Percentiles rank a stretch among this genome's conserved stretches.
phyloP scores from a whole-genome alignment of 176 grass and related monocot species.

The Eremochloa ophiuroides region DNA sequence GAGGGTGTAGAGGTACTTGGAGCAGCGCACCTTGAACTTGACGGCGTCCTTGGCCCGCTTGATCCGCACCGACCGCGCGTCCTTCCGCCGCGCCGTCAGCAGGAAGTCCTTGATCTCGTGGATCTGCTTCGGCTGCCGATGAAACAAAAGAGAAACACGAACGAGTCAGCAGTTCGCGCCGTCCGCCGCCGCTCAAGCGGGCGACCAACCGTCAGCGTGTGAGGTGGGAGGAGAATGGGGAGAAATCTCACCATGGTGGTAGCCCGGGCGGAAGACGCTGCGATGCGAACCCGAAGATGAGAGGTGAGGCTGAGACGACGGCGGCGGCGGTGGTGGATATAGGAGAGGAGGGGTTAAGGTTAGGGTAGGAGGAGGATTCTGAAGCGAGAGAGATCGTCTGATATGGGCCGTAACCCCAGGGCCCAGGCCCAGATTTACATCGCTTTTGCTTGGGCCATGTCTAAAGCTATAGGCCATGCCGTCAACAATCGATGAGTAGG shows the following conservation, averaged over 20 bases:
- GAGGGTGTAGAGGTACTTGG: constrained; percentile 84
- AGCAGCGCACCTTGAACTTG: constrained; percentile 86
- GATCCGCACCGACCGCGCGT: constrained; percentile 71
- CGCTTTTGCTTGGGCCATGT: not conserved
- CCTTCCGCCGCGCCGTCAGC: constrained; percentile 77
- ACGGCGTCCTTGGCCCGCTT: constrained; percentile 76
- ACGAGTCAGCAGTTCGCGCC: not conserved
- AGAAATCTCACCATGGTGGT: constrained; percentile 3
- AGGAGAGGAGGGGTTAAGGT: not conserved
- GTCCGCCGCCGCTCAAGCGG: not conserved
- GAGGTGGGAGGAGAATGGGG: not conserved
- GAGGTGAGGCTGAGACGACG: not conserved
- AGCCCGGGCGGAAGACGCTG: not conserved
- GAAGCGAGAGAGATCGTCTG: not conserved
- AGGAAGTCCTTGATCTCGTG: constrained; percentile 95
- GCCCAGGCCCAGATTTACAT: not conserved
- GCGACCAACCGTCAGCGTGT: not conserved
- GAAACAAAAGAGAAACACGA: not conserved
- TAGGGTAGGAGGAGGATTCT: not conserved
- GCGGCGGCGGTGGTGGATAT: not conserved
- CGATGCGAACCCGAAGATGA: not conserved
- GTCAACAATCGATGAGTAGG: no score
- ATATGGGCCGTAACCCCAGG: not conserved
- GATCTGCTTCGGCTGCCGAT: constrained; percentile 76
- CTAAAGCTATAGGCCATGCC: not conserved